Conservation (phyloP, 148 eudicot species). For the Hydrangea macrophylla region DNA sequence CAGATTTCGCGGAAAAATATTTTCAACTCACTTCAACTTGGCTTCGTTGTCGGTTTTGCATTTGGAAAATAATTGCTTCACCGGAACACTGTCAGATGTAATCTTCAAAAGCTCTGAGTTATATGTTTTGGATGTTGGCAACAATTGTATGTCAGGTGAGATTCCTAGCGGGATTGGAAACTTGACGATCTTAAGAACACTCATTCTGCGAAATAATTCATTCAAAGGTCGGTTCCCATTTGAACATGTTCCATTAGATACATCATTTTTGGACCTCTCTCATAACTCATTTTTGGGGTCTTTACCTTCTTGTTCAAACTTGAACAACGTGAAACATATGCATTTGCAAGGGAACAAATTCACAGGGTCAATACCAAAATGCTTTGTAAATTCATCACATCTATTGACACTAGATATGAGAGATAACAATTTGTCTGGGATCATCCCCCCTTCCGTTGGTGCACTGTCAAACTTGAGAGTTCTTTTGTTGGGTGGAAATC, state of each 20-base stretch:
- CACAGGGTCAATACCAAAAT: constrained; percentile 5
- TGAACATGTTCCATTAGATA: no score
- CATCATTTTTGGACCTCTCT: no score
- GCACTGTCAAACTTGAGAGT: constrained; percentile 1
- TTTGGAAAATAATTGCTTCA: not conserved
- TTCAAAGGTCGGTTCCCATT: no score
- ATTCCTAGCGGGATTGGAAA: not conserved
- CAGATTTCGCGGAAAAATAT: not conserved
- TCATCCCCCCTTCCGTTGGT: not conserved
- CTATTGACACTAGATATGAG: constrained; percentile 12
- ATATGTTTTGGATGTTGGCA: not conserved
- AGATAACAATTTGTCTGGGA: constrained; percentile 11
- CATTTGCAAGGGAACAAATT: not conserved
- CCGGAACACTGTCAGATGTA: not conserved
- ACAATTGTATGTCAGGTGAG: not conserved
- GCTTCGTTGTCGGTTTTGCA: not conserved
- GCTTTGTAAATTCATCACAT: constrained; percentile 4
- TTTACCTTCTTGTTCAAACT: no score
- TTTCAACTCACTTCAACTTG: not conserved
- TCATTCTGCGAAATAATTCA: no score
- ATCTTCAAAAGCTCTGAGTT: not conserved
- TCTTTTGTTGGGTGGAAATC: constrained; percentile 2
- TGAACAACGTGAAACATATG: not conserved
- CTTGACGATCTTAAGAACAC: not conserved
- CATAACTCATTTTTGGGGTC: no score